Evolutionary conservation across 805 yeast genomes (phyloP), one percentile per base, ranked within the genome.

Genomic region (Saturnispora sekii): DNA sequence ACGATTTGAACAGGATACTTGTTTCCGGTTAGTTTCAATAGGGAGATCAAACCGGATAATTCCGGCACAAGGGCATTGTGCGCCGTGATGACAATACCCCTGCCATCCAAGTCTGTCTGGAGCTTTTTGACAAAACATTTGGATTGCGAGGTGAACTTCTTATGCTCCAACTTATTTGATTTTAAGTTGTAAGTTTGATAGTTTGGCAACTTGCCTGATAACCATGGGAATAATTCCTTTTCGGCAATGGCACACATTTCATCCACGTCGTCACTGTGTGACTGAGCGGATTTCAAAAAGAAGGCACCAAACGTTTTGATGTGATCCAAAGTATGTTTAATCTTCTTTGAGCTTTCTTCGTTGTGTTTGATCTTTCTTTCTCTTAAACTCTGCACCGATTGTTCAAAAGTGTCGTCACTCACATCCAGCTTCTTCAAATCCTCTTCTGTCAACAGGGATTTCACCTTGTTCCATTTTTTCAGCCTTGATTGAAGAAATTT

Each of bases 71-170:
- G 68, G 12, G 58, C 57, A 46, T 76, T 71, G 14, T 71, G 55
- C 1, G 73, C 72, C 2, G 81, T 70, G 4, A 79, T 56, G 1
- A 76, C 82, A 18, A 77, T 70, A 3, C 85, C 85, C 48, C 60
- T 61, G 3, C 78, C 79, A 11, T 60, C 59, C 32, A 64, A 48
- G 31, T 58, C 49, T 5, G 48, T 37, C 34, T 63, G 62, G 29
- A 65, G 45, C 5, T 47, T 51, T 41, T 61, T 61, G 17, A 65
- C 43, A 44, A 60, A 51, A 47, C 67, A 59, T 14, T 40, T n/a
- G n/a, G 40, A 35, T 8, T 46, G 42, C 5, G 43, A 29, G 10
- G 31, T 32, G 4, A 32, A 30, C 5, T 35, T 43, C 17, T 43
- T 21, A 38, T 35, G 39, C 17, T 37, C 38, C 14, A 42, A 11